Conservation (phyloP, 768 basidiomycete genomes). For the Tricholoma flavovirens region DNA sequence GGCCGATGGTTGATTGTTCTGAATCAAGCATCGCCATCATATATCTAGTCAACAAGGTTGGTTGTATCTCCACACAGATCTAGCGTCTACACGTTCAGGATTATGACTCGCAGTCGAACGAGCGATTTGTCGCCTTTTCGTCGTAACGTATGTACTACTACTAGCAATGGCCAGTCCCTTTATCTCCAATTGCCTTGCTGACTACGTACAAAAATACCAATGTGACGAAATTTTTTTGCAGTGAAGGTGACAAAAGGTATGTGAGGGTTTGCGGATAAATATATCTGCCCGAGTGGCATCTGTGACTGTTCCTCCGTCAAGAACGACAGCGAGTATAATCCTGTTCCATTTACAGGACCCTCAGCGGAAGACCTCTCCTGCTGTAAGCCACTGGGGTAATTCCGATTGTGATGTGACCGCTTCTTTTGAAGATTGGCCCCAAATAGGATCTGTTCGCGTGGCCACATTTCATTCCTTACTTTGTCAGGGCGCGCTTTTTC, state of each 20-base stretch:
- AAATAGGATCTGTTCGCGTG: background rate
- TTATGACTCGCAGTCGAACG: background rate
- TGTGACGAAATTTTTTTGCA: background rate
- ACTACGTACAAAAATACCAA: background rate
- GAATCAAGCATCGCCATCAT: background rate
- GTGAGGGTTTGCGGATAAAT: background rate
- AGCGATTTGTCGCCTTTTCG: background rate
- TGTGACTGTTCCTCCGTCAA: conserved; percentile 6
- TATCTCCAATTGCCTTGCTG: background rate
- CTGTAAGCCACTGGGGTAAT: conserved; percentile 1
- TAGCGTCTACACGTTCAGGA: background rate
- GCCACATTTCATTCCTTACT: background rate
- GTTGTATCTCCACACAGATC: background rate
- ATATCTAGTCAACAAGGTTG: background rate
- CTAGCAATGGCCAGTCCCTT: background rate
- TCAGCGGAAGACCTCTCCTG: conserved; percentile 5
- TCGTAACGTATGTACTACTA: background rate
- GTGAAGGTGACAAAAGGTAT: background rate
- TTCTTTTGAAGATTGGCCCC: conserved; percentile 3
- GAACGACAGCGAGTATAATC: conserved; percentile 2
- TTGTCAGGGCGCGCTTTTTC: background rate
- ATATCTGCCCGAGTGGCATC: conserved; percentile 26
- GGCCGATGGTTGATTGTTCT: background rate
- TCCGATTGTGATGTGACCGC: conserved; percentile 7
- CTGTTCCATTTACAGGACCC: conserved; percentile 8